These are phyloP conservation scores for Malassezia dermatis DNA, from an alignment of 1,284 basidiomycete species.

Conservation along the genomic window DNA sequence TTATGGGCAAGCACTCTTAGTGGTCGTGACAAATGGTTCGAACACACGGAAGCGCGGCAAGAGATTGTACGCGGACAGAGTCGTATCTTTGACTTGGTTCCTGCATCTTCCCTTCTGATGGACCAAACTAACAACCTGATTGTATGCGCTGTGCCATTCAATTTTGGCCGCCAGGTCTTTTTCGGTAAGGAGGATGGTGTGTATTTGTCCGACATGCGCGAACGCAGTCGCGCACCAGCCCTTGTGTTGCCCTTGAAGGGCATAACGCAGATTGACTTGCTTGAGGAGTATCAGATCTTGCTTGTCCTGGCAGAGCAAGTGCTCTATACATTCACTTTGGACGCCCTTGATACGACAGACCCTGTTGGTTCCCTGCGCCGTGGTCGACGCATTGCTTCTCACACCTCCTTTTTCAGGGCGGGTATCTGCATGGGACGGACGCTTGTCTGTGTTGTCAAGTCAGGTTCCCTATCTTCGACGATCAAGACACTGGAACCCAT, in stretches of 20 bases:
- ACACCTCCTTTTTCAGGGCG: conserved; percentile 95
- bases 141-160: conserved; percentile 87
- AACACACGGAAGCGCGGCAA: conserved; percentile 82
- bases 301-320: conserved; percentile 81
- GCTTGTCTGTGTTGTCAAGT: conserved; percentile 96
- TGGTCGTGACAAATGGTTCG: conserved; percentile 85
- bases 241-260: conserved; percentile 81
- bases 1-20: conserved; percentile 82
- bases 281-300: conserved; percentile 90
- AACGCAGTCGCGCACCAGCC: conserved; percentile 61
- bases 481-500: conserved; percentile 97
- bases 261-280: conserved; percentile 86
- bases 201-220: conserved; percentile 75
- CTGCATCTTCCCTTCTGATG: conserved; percentile 80
- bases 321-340: conserved; percentile 91
- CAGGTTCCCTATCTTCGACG: conserved; percentile 82
- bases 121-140: conserved; percentile 63
- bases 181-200: conserved; percentile 96
- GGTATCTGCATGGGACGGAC: conserved; percentile 84
- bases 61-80: conserved; percentile 71
- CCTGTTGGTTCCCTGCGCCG: conserved; percentile 82
- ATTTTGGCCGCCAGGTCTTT: conserved; percentile 72
- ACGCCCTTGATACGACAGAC: conserved; percentile 79
- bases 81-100: conserved; percentile 73
- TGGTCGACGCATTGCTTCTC: conserved; percentile 86